Evolutionary conservation across 2,329 filamentous ascomycete species (phyloP).

Genomic region (Aschersonia sp.): DNA sequence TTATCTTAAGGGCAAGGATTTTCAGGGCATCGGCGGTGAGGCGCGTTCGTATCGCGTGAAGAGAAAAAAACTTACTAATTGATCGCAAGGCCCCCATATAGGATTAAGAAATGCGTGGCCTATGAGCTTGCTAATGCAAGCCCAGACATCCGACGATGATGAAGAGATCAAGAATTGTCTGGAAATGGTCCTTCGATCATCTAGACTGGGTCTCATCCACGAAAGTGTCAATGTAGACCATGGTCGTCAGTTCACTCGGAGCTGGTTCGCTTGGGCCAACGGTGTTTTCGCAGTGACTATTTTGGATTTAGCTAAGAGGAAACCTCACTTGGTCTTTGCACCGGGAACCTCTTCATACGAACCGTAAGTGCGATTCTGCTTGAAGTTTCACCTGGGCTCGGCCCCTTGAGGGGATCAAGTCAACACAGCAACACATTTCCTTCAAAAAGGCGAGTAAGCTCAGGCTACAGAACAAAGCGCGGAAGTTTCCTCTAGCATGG

Average conservation of each 20-base stretch:
- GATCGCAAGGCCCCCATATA: conserved; percentile 44
- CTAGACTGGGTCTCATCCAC: conserved; percentile 69
- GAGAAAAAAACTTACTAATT: conserved; percentile 4
- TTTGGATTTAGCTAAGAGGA: conserved; percentile 74
- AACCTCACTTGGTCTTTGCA: conserved; percentile 77
- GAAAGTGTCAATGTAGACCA: conserved; percentile 79
- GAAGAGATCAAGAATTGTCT: conserved; percentile 66
- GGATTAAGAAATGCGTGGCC: conserved; percentile 90
- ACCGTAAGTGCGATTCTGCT: conserved; percentile 14
- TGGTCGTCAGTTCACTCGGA: conserved; percentile 57
- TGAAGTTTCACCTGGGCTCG: background rate
- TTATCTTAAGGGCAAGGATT: conserved; percentile 61
- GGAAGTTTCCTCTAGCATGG: no score
- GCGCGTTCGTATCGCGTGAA: conserved; percentile 2
- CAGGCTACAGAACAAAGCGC: no score
- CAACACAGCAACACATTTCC: no score
- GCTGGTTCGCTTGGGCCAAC: conserved; percentile 98
- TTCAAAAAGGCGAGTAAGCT: no score
- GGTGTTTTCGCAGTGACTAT: conserved; percentile 91
- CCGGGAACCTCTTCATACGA: conserved; percentile 45
- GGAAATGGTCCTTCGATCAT: conserved; percentile 59
- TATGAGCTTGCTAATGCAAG: conserved; percentile 86
- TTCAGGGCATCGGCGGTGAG: conserved; percentile 78
- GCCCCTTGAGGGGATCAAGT: no score
- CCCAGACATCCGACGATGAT: conserved; percentile 75